Base-by-base conservation (phyloP, 1,284 basidiomycete genomes). In the Pseudozyma thailandica region DNA sequence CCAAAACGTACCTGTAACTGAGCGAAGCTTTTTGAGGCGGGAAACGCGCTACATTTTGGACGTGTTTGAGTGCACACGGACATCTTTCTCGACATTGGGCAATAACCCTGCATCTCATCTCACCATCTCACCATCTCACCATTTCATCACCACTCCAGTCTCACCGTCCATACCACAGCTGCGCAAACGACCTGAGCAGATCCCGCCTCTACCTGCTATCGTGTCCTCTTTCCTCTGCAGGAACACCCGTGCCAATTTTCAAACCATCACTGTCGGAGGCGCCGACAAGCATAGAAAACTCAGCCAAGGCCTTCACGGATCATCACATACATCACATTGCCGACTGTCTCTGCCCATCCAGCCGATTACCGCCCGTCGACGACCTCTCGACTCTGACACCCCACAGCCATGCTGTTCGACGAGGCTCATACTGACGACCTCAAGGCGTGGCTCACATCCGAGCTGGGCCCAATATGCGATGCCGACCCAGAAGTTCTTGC, bases 401-500 rank as follows among this genome's bases (percentile, higher is more conserved):
- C 25, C 35, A 16, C 31, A 4, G 38, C 7, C 25, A 69, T 70
- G 71, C 57, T 75, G 4, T 77, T 76, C 37, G 69, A 77, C 45
- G 55, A 63, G 27, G 70, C 61, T 3, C 75, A 79, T 43, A 66
- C 64, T 9, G 72, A 71, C 35, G 65, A 77, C 27, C 63, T 79
- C 49, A 79, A 79, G 56, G 54, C 71, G 5, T 79, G 78, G 78
- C 74, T 79, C 48, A 69, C 76, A 23, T 51, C 76, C 2, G 74
- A 77, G 54, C 69, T 79, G n/a, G 76, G 64, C 45, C 75, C 75
- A 27, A 79, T 78, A 86, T 96, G 93, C 82, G 94, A 98, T 83
- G 94, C 94, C 51, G 94, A 97, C 83, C 94, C 94, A 23, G 90
- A 90, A 30, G 93, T 94, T 20, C 88, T 98, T 49, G 90, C 92